These are phyloP conservation scores for Gnaphalium uliginosum DNA, from an alignment of 129 eudicot genomes.

Conservation along the genomic window DNA sequence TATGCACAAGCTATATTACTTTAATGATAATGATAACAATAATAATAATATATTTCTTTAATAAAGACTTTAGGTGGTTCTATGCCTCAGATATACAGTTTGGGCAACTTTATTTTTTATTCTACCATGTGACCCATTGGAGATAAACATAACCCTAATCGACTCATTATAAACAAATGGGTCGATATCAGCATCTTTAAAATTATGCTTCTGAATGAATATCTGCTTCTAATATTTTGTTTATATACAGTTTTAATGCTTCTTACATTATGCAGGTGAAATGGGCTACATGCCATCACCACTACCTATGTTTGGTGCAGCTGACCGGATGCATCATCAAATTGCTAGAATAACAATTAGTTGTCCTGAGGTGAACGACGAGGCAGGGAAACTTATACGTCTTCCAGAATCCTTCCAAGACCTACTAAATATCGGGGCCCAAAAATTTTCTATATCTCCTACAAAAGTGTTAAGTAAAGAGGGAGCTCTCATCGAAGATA, in stretches of 20 bases:
- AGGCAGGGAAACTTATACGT: constrained; percentile 41
- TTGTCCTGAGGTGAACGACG: constrained; percentile 52
- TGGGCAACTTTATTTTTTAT: too few species aligned
- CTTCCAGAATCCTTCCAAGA: constrained; percentile 65
- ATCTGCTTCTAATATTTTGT: background rate
- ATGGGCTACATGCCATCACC: constrained; percentile 32
- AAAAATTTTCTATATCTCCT: constrained; percentile 46
- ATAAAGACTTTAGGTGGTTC: too few species aligned
- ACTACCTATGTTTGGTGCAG: constrained; percentile 16
- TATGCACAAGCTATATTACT: too few species aligned
- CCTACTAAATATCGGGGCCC: constrained; percentile 47
- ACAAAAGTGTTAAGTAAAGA: constrained; percentile 48
- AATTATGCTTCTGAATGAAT: background rate
- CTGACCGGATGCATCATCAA: constrained; percentile 26
- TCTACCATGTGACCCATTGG: background rate
- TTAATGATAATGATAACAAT: too few species aligned
- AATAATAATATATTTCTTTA: too few species aligned
- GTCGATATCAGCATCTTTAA: background rate
- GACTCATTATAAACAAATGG: background rate
- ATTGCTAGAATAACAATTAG: constrained; percentile 53
- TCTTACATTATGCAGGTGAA: constrained; percentile 38
- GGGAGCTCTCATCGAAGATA: constrained; percentile 64
- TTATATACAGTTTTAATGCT: background rate
- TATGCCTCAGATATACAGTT: too few species aligned
- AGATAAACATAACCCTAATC: background rate